Evolutionary conservation across 257 asterid species (phyloP).

Genomic region (Scutellaria baicalensis): DNA sequence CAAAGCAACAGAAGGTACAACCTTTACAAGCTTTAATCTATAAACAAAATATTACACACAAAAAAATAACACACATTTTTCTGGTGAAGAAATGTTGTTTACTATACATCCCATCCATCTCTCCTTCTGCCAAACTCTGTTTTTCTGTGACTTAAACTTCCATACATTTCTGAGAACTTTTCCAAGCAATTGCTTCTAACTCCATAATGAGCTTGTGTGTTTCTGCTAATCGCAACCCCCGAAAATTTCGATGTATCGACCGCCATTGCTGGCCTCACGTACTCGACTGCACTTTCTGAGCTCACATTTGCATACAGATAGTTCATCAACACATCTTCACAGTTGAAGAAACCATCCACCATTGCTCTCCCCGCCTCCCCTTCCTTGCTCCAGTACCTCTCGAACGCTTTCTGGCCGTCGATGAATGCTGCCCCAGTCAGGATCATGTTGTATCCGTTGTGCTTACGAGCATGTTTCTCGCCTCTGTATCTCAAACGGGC

Average conservation of each 20-base stretch:
- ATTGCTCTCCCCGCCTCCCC: constrained; percentile 48
- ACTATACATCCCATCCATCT: constrained; percentile 98
- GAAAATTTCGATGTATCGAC: constrained; percentile 80
- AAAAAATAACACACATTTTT: not conserved
- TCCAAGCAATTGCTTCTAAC: constrained; percentile 56
- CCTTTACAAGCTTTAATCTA: constrained; percentile 6
- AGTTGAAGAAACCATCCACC: constrained; percentile 66
- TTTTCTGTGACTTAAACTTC: constrained; percentile 52
- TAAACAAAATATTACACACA: constrained; percentile 11
- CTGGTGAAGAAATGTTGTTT: not conserved
- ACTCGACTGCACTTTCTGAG: constrained; percentile 54
- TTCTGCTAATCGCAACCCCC: constrained; percentile 75
- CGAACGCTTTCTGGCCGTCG: constrained; percentile 47
- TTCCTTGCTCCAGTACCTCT: constrained; percentile 74
- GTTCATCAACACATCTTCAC: constrained; percentile 92
- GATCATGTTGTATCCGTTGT: constrained; percentile 80
- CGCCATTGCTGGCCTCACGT: constrained; percentile 66
- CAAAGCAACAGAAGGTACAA: constrained; percentile 14
- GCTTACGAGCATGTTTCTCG: constrained; percentile 70
- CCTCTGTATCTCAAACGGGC: constrained; percentile 46
- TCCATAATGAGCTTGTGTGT: constrained; percentile 61
- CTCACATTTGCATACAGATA: constrained; percentile 75
- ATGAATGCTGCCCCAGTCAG: constrained; percentile 93
- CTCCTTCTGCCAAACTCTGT: constrained; percentile 51
- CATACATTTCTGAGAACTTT: constrained; percentile 59